Conservation (phyloP, 164 flowering plant genomes). For the Malania oleifera region DNA sequence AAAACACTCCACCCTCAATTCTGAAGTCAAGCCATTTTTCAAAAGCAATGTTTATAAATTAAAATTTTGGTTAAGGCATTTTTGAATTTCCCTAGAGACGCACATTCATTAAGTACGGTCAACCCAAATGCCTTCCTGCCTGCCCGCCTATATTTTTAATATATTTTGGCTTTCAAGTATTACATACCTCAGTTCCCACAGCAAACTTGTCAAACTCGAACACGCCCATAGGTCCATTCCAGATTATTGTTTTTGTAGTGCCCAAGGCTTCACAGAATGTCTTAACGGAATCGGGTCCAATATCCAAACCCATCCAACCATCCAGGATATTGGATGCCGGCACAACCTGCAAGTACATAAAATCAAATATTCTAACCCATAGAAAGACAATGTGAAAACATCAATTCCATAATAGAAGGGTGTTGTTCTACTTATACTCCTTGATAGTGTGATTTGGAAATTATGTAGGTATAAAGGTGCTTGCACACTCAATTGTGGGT, state of each 20-base stretch:
- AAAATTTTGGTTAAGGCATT: background rate
- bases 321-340: conserved; percentile 63
- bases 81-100: background rate
- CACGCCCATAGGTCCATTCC: conserved; percentile 95
- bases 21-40: no score
- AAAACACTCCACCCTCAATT: background rate
- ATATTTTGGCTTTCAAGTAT: background rate
- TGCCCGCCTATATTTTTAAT: no score
- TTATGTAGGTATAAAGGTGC: no score
- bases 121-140: no score
- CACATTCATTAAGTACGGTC: background rate
- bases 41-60: background rate
- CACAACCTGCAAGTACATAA: conserved; percentile 38
- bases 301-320: conserved; percentile 88
- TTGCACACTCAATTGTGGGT: no score
- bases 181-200: conserved; percentile 70
- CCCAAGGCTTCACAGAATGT: conserved; percentile 57
- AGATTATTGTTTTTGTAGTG: conserved; percentile 61
- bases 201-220: conserved; percentile 90
- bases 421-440: background rate
- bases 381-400: background rate
- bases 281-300: conserved; percentile 72
- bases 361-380: background rate
- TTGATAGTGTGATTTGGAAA: background rate
- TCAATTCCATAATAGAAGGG: background rate